A percentile compares a stretch with the other conserved stretches of the same genome.
Evolutionary conservation across 1,284 basidiomycete genomes (phyloP).

Genomic region (Sporisorium iseilematis-ciliati): DNA sequence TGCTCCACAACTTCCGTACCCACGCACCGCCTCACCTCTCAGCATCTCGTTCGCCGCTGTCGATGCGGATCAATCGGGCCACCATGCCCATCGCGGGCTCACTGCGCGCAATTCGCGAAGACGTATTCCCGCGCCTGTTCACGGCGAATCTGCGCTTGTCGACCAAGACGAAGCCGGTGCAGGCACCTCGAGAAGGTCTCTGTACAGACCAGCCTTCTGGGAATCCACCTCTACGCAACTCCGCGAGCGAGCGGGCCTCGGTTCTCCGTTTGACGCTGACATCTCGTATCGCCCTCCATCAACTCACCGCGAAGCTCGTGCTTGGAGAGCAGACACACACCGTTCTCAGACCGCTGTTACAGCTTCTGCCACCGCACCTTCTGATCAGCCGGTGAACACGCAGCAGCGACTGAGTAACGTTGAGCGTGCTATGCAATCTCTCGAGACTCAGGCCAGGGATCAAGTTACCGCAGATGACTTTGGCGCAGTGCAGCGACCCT

Average conservation of each 20-base stretch:
- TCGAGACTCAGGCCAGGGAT: neutral
- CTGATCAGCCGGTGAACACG: neutral
- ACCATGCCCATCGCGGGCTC: conserved; percentile 3
- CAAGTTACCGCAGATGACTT: conserved; percentile 7
- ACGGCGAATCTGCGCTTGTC: neutral
- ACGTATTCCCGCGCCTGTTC: neutral
- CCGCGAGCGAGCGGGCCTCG: neutral
- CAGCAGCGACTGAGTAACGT: no score
- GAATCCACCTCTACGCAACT: neutral
- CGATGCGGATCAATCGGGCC: conserved; percentile 1
- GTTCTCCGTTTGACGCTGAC: neutral
- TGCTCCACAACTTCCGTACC: conserved; percentile 36
- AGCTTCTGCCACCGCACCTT: neutral
- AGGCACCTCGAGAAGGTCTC: neutral
- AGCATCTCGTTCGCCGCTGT: conserved; percentile 19
- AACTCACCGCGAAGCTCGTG: neutral
- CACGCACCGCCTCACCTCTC: conserved; percentile 39
- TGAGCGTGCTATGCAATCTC: neutral
- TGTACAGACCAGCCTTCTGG: neutral
- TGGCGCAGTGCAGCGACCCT: conserved; percentile 12
- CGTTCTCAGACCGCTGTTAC: neutral
- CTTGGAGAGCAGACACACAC: neutral
- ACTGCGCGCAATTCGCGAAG: conserved; percentile 4
- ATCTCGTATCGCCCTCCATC: neutral
- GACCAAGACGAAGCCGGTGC: neutral